phyloP scores from a whole-genome alignment of 2,329 filamentous ascomycete species.

The Arthroderma sp. region DNA sequence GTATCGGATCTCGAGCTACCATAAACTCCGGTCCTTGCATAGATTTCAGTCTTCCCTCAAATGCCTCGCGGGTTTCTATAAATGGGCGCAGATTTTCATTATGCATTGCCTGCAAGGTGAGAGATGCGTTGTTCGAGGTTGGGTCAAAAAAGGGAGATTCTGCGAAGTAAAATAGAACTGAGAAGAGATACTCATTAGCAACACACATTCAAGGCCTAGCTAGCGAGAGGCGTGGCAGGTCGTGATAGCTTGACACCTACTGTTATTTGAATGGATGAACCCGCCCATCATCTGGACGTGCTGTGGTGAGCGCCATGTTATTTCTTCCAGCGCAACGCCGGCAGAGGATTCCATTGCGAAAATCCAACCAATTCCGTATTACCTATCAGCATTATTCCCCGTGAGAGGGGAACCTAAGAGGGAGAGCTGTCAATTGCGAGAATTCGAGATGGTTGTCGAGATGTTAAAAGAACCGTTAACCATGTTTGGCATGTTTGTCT shows the following conservation, averaged over 20 bases:
- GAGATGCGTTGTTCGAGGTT: slow-evolving; percentile 46
- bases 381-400: too few species aligned
- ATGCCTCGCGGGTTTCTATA: slow-evolving; percentile 41
- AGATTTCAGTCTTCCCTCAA: slow-evolving; percentile 42
- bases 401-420: background rate
- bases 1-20: slow-evolving; percentile 44
- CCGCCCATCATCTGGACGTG: slow-evolving; percentile 35
- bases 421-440: background rate
- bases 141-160: slow-evolving; percentile 51
- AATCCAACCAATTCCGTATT: background rate
- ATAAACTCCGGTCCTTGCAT: slow-evolving; percentile 48
- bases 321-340: slow-evolving; percentile 27
- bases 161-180: slow-evolving; percentile 50
- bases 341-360: slow-evolving; percentile 5
- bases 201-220: background rate
- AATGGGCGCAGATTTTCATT: slow-evolving; percentile 38
- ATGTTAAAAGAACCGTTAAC: too few species aligned
- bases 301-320: slow-evolving; percentile 33
- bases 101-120: slow-evolving; percentile 39
- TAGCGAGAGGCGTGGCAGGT: background rate
- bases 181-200: background rate
- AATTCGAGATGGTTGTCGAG: too few species aligned
- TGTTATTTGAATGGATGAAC: slow-evolving; percentile 33
- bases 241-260: slow-evolving; percentile 15
- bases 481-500: too few species aligned